phyloP scores from a whole-genome alignment of 139 green algal genomes.

The Micractinium sp. region DNA sequence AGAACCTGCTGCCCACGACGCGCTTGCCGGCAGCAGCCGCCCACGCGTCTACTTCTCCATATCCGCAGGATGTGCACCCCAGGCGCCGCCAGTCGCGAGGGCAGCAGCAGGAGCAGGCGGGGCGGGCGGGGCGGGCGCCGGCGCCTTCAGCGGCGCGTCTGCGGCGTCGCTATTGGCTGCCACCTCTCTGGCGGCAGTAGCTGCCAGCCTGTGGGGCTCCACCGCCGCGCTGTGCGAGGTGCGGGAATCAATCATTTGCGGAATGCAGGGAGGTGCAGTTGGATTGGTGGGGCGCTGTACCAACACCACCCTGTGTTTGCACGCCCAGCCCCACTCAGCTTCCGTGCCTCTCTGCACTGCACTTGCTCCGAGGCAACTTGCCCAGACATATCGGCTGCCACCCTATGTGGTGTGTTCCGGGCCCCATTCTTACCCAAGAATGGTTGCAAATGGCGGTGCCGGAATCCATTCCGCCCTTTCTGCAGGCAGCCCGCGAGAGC shows the following conservation, averaged over 20 bases:
- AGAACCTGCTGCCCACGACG: background rate
- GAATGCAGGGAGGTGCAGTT: background rate
- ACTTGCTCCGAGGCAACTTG: background rate
- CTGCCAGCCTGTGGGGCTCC: background rate
- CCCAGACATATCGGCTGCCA: background rate
- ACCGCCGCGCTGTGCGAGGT: slow-evolving; percentile 10
- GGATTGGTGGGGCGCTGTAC: background rate
- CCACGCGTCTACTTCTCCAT: background rate
- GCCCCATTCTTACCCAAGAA: background rate
- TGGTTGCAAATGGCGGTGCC: background rate
- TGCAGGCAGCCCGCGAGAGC: background rate
- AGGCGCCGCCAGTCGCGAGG: background rate
- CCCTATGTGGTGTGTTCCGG: no score
- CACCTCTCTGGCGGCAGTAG: background rate
- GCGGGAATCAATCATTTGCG: background rate
- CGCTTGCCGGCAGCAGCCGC: background rate
- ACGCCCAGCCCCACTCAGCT: no score
- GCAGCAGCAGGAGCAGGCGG: background rate
- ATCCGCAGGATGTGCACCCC: background rate
- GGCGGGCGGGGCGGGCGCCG: background rate
- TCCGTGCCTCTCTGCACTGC: background rate
- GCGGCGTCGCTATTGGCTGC: background rate
- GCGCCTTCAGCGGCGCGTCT: background rate
- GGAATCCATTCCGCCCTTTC: background rate
- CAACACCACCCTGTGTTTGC: background rate